These are phyloP conservation scores for Suhomyces wounanorum DNA, from an alignment of 1,139 yeast genomes.

Conservation along the genomic window DNA sequence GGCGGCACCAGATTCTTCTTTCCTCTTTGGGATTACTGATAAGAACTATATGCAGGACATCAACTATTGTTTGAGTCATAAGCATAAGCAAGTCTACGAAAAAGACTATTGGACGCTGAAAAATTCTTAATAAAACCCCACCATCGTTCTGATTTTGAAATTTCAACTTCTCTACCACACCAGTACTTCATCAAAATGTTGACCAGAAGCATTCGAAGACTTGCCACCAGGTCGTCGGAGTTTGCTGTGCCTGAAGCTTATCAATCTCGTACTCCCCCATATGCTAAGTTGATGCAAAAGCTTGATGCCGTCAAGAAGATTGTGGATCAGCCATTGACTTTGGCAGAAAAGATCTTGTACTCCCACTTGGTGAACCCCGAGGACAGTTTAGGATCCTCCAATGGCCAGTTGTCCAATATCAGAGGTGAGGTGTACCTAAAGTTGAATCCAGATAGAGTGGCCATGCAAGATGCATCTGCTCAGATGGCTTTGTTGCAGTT, in stretches of 20 bases:
- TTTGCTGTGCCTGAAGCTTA: conserved; percentile 57
- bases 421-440: conserved; percentile 87
- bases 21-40: conserved; percentile 6
- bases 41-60: neutral
- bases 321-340: conserved; percentile 75
- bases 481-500: conserved; percentile 96
- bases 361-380: conserved; percentile 88
- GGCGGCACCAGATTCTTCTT: conserved; percentile 8
- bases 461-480: conserved; percentile 99
- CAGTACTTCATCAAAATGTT: conserved; percentile 6
- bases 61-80: conserved; percentile 8
- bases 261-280: conserved; percentile 81
- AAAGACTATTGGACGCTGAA: conserved; percentile 10
- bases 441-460: conserved; percentile 95
- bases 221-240: conserved; percentile 35
- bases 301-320: conserved; percentile 63
- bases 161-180: neutral
- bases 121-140: conserved; percentile 1
- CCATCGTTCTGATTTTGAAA: neutral
- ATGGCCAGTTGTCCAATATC: conserved; percentile 54
- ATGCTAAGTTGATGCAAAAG: conserved; percentile 68
- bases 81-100: conserved; percentile 8
- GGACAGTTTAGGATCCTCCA: conserved; percentile 58
- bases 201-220: conserved; percentile 21
- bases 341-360: conserved; percentile 91